A percentile compares a stretch with the other conserved stretches of the same genome.
phyloP scores from a whole-genome alignment of 1,284 basidiomycete genomes.

The Puccinia brachypodii region DNA sequence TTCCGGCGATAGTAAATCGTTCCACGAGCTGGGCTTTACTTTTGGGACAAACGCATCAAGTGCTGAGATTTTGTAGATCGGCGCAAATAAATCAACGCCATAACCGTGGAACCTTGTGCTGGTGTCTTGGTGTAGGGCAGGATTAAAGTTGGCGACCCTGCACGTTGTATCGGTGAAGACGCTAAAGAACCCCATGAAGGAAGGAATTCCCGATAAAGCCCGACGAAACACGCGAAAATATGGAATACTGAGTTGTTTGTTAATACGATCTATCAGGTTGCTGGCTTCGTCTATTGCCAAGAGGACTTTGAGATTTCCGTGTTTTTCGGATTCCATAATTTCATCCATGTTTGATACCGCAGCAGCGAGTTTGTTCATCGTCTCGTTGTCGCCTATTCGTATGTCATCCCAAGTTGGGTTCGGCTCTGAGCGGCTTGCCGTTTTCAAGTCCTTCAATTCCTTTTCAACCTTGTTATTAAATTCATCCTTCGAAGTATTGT shows the following conservation, averaged over 20 bases:
- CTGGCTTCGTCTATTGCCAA: conserved; percentile 20
- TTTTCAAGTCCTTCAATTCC: neutral
- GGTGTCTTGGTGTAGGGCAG: neutral
- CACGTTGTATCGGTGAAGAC: conserved; percentile 2
- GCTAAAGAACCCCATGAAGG: neutral
- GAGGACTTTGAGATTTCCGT: neutral
- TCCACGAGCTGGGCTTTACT: neutral
- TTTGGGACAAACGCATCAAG: neutral
- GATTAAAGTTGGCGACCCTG: conserved; percentile 5
- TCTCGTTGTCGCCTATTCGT: neutral
- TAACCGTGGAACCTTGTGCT: neutral
- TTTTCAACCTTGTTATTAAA: neutral
- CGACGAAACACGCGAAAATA: conserved; percentile 4
- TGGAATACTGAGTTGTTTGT: neutral
- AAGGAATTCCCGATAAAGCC: neutral
- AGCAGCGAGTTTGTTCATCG: neutral
- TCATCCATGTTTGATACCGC: neutral
- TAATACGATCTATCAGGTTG: neutral
- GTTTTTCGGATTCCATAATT: neutral
- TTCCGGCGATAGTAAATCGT: neutral
- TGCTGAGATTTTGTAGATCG: conserved; percentile 13
- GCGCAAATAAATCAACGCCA: neutral
- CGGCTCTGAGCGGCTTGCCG: neutral
- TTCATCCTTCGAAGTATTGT: neutral
- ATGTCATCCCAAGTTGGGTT: neutral